Evolutionary conservation across 371 early-diverging fungal species (phyloP), one percentile per base, ranked within the genome.

Genomic region (Globomyces sp.): DNA sequence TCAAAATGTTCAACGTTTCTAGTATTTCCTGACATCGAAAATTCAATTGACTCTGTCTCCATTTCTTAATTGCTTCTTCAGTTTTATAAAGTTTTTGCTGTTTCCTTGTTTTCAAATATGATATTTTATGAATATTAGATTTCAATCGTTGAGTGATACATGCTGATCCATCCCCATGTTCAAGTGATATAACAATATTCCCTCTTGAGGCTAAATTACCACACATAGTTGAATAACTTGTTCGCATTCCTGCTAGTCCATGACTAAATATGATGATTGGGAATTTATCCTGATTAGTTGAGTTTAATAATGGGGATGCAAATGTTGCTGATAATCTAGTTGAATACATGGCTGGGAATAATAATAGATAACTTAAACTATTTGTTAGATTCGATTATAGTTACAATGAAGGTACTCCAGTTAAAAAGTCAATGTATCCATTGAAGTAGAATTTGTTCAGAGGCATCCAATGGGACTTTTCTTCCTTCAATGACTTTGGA

Each of bases 81-180:
- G 45, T 13, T 8, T 65, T 49, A 34, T 57, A 24, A 3, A 64
- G 66, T 10, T 43, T 52, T 34, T 3, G 62, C 49, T 37, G 49
- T 48, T 6, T 36, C 13, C 24, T 64, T 60, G 1, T 53, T 3
- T 9, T 6, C 34, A 45, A 58, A 68, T 6, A 51, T 24, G 40
- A 74, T 66, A 3, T 13, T 43, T 1, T 39, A 36, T 1, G 53
- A 1, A 2, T 62, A 3, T 47, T 49, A 45, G 68, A 63, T 43
- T 61, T 57, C 55, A 69, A 55, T 13, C 37, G 11, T 50, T 71
- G 61, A 37, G 75, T 71, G 0, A 74, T 63, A 4, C 67, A 58
- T 9, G 72, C 86, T 8, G 79, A 73, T 1, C 78, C 72, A 63
- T 85, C 85, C 4, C 80, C 74, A 64, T 84, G 84, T 63, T 85